Evolutionary conservation across 139 green algal genomes (phyloP).

Genomic region (Chlamydomonas sp.): DNA sequence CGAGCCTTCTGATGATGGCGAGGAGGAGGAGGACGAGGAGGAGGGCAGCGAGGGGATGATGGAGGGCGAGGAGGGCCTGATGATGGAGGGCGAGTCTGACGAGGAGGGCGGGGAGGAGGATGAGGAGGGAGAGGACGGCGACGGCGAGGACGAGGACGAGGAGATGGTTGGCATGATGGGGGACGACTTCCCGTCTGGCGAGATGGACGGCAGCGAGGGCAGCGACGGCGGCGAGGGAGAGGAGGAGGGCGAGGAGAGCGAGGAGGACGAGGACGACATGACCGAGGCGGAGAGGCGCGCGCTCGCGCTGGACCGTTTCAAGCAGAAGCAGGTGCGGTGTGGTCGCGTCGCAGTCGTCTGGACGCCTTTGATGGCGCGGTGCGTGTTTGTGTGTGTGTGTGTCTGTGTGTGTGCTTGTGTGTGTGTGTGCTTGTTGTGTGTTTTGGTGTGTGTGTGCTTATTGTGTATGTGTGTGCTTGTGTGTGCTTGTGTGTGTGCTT

Average conservation of each 20-base stretch:
- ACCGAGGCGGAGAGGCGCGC: constrained; percentile 50
- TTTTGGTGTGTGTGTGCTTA: not conserved
- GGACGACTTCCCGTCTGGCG: constrained; percentile 21
- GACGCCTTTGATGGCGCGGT: not conserved
- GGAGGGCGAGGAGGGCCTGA: constrained; percentile 28
- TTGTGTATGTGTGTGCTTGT: not conserved
- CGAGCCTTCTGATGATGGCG: not conserved
- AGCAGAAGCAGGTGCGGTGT: constrained; percentile 13
- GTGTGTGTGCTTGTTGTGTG: too few species aligned
- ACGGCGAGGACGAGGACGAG: constrained; percentile 20
- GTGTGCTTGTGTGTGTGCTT: not conserved
- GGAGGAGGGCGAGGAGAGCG: constrained; percentile 32
- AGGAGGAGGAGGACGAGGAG: constrained; percentile 12
- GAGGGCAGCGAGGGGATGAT: constrained; percentile 26
- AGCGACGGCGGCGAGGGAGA: constrained; percentile 28
- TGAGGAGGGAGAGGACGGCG: constrained; percentile 19
- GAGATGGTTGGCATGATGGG: constrained; percentile 21
- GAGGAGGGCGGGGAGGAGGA: constrained; percentile 18
- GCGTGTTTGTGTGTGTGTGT: too few species aligned
- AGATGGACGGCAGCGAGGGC: constrained; percentile 11
- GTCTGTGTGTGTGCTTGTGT: too few species aligned
- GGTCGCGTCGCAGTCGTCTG: not conserved
- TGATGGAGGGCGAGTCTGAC: too few species aligned
- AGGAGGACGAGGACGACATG: constrained; percentile 45
- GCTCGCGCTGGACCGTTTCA: constrained; percentile 40